A percentile compares a stretch with the other conserved stretches of the same genome.
phyloP scores from a whole-genome alignment of 1,139 yeast species.

The Yamadazyma atlantica region DNA sequence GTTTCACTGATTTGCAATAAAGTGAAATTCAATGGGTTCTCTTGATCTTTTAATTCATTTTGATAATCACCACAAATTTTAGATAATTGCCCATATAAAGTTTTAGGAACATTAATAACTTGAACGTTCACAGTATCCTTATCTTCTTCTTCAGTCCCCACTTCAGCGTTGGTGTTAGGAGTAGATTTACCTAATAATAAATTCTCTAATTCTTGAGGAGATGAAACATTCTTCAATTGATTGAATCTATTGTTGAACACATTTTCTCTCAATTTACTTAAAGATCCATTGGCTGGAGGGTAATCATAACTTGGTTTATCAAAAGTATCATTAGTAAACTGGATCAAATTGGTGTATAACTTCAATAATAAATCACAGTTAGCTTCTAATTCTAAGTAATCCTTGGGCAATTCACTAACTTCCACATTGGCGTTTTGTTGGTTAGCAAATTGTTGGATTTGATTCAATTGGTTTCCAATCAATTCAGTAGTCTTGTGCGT shows the following conservation, averaged over 20 bases:
- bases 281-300: slow-evolving; percentile 62
- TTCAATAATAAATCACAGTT: slow-evolving; percentile 63
- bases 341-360: slow-evolving; percentile 58
- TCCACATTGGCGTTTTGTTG: slow-evolving; percentile 28
- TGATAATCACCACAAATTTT: slow-evolving; percentile 35
- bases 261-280: slow-evolving; percentile 49
- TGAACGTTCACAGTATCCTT: slow-evolving; percentile 25
- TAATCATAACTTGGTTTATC: slow-evolving; percentile 70
- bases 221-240: slow-evolving; percentile 58
- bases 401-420: slow-evolving; percentile 68
- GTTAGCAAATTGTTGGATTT: slow-evolving; percentile 44
- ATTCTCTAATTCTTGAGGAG: slow-evolving; percentile 65
- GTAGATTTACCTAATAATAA: slow-evolving; percentile 35
- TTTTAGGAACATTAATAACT: slow-evolving; percentile 41
- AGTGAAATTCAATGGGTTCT: slow-evolving; percentile 52
- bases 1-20: slow-evolving; percentile 55
- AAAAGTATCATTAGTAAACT: slow-evolving; percentile 58
- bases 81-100: slow-evolving; percentile 46
- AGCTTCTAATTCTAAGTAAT: slow-evolving; percentile 64
- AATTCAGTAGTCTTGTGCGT: slow-evolving; percentile 41
- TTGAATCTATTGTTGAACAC: slow-evolving; percentile 52
- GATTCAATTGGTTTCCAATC: slow-evolving; percentile 40
- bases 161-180: slow-evolving; percentile 15
- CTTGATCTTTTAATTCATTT: slow-evolving; percentile 41
- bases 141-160: slow-evolving; percentile 12